Base-by-base conservation (phyloP, 345 rosid genomes). In the Dovyalis caffra region DNA sequence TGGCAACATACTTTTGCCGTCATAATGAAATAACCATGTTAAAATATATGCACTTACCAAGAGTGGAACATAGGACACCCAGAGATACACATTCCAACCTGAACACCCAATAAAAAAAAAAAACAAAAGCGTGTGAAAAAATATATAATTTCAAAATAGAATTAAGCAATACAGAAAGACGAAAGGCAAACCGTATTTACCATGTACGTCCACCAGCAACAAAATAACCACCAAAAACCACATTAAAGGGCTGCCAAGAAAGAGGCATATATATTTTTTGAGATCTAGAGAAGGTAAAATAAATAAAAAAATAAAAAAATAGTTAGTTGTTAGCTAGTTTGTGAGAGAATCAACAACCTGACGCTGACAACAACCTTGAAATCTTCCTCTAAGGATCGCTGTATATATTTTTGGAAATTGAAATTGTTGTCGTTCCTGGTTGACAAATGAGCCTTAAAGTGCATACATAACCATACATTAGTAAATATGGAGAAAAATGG, bases 371-470 rank as follows among this genome's bases (percentile, higher is more conserved):
- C 83, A 3, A 37, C 79, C 74, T 74, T 74, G 70, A 82, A 81
- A 74, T 86, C 89, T 58, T 86, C 80, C 32, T 86, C 83, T 25
- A 86, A 62, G 26, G 87, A 78, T 84, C 87, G 33, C 4, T 84
- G 67, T 23, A 84, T 82, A 78, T 80, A 82, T 18, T 78, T 66
- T 31, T 86, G 87, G 72, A 84, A 86, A 67, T 86, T 56, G 75
- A 83, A 86, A 25, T 74, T 25, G 25, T 81, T 80, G 69, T 3
- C 51, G 51, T 79, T 77, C 40, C 63, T 75, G 25, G 81, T 77
- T 8, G 78, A 71, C 32, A 81, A 68, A 51, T 81, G 84, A 25
- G 81, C 84, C 81, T 81, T 45, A 1, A 5, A 45, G 32, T 15
- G 8, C 51, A 67, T 9, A 43, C 51, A 67, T 16, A 18, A 43